These are phyloP conservation scores for Yarrowia sp. DNA, from an alignment of 805 yeast species.

Conservation along the genomic window DNA sequence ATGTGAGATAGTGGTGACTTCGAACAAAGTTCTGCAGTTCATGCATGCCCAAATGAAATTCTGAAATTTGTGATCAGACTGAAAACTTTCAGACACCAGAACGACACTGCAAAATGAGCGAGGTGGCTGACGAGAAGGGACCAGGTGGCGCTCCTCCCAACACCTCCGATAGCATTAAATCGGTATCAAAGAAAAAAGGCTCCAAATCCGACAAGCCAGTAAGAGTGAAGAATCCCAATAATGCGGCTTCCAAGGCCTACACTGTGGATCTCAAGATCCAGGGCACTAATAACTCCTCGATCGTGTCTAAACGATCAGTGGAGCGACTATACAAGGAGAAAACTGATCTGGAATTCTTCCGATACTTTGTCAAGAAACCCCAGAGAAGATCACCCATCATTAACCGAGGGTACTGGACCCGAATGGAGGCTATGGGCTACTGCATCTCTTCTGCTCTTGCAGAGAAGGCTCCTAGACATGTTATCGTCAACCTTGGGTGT, in stretches of 20 bases:
- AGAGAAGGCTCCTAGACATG: constrained; percentile 35
- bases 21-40: constrained; percentile 2
- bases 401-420: constrained; percentile 77
- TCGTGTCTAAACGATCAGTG: constrained; percentile 77
- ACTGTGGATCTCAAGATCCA: constrained; percentile 46
- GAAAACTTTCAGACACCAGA: background rate
- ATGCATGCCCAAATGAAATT: background rate
- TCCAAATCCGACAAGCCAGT: background rate
- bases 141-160: background rate
- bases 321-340: constrained; percentile 49
- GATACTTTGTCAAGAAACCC: constrained; percentile 61
- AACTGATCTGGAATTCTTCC: constrained; percentile 47
- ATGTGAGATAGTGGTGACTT: background rate
- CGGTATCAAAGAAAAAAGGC: background rate
- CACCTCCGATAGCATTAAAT: background rate
- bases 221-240: background rate
- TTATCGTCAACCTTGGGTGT: constrained; percentile 71
- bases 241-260: background rate
- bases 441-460: constrained; percentile 48
- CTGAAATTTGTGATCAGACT: background rate
- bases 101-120: background rate
- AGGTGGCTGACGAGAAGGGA: background rate
- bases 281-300: constrained; percentile 79
- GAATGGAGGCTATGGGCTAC: constrained; percentile 65
- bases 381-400: constrained; percentile 75